These are phyloP conservation scores for Penicillium malachiteum DNA, from an alignment of 495 filamentous ascomycete species.

Conservation along the genomic window DNA sequence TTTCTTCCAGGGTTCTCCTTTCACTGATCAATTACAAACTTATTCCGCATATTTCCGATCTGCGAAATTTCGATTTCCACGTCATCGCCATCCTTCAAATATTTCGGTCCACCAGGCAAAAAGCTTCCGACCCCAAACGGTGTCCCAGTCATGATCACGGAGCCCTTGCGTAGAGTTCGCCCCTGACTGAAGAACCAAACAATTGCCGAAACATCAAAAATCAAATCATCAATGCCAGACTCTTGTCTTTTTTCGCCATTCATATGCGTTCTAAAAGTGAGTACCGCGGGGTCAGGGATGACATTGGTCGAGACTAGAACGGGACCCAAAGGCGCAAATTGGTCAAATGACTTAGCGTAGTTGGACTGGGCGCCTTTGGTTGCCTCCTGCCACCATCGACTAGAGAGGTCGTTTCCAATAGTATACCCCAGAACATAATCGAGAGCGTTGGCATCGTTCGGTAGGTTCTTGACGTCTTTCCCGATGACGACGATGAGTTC, in stretches of 20 bases:
- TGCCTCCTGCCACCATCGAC: too few relatives aligned
- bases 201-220: not conserved
- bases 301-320: not conserved
- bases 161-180: not conserved
- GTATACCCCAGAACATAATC: too few relatives aligned
- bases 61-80: too few relatives aligned
- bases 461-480: too few relatives aligned
- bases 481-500: too few relatives aligned
- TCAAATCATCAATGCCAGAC: not conserved
- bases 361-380: not conserved
- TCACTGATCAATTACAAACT: too few relatives aligned
- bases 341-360: not conserved
- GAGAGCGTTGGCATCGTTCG: too few relatives aligned
- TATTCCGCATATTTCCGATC: too few relatives aligned
- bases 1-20: too few relatives aligned
- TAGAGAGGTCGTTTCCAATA: too few relatives aligned
- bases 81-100: too few relatives aligned
- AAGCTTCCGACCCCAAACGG: slow-evolving; percentile 10
- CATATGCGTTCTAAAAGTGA: not conserved
- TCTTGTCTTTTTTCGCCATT: not conserved
- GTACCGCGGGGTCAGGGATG: not conserved
- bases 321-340: not conserved
- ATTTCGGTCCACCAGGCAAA: too few relatives aligned
- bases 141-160: not conserved
- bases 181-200: not conserved